A percentile compares a stretch with the other conserved stretches of the same genome.
These are phyloP conservation scores for Saccharata proteae DNA, from an alignment of 2,329 filamentous ascomycete species.

Conservation along the genomic window DNA sequence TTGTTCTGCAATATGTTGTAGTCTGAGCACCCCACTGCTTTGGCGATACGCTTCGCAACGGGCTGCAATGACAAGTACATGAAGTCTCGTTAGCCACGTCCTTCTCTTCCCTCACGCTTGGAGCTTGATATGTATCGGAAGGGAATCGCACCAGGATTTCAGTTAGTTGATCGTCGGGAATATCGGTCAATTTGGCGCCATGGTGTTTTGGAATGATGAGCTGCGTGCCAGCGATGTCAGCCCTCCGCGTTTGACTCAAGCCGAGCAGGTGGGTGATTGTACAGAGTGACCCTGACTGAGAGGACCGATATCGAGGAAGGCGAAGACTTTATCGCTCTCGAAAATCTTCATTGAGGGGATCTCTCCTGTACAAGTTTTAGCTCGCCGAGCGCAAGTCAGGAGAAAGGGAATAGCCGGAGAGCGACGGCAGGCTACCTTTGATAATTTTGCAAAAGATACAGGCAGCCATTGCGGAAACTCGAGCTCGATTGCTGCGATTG, in stretches of 20 bases:
- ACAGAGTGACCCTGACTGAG: constrained; percentile 83
- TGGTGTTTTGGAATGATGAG: constrained; percentile 95
- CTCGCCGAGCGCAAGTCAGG: constrained; percentile 5
- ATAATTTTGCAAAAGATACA: constrained; percentile 99
- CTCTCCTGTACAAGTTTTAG: constrained; percentile 54
- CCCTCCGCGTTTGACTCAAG: no score
- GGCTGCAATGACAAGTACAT: constrained; percentile 39
- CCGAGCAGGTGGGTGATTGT: constrained; percentile 12
- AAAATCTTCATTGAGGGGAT: constrained; percentile 95
- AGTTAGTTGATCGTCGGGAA: constrained; percentile 74
- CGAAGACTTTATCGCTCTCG: constrained; percentile 84
- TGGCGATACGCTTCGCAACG: constrained; percentile 75
- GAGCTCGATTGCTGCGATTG: constrained; percentile 3
- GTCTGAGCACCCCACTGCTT: constrained; percentile 61
- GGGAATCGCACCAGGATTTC: constrained; percentile 61
- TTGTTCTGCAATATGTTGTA: constrained; percentile 98
- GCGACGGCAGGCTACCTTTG: constrained; percentile 49
- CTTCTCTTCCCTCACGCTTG: neutral
- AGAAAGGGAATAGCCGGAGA: no score
- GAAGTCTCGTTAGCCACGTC: constrained; percentile 5
- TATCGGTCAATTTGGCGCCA: constrained; percentile 80
- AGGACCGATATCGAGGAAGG: constrained; percentile 93
- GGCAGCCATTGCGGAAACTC: constrained; percentile 39
- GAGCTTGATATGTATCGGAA: constrained; percentile 1
- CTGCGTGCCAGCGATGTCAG: constrained; percentile 33